Conservation (phyloP, 345 rosid genomes). For the Salix exigua region DNA sequence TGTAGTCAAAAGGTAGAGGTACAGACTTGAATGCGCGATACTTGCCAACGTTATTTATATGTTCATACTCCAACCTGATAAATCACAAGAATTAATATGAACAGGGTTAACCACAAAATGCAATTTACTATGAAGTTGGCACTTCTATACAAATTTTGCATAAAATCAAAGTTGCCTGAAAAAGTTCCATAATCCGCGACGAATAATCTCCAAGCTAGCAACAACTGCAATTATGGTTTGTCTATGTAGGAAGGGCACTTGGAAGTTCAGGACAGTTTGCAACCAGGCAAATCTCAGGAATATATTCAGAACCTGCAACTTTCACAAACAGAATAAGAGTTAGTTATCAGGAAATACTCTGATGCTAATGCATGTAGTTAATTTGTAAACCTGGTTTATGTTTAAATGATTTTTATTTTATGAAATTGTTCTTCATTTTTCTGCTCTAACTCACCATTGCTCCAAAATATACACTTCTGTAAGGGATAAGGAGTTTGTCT, state of each 20-base stretch:
- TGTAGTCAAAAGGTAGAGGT: slow-evolving; percentile 27
- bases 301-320: slow-evolving; percentile 12
- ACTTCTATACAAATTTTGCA: background rate
- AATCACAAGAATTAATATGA: background rate
- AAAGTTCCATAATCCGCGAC: slow-evolving; percentile 18
- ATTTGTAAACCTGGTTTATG: background rate
- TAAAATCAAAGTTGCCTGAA: slow-evolving; percentile 2
- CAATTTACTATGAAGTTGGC: background rate
- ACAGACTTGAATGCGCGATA: slow-evolving; percentile 37
- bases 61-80: slow-evolving; percentile 32
- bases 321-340: background rate
- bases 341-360: background rate
- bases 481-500: slow-evolving; percentile 19
- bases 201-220: slow-evolving; percentile 16
- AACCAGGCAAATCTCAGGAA: slow-evolving; percentile 18
- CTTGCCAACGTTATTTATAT: slow-evolving; percentile 32
- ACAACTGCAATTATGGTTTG: slow-evolving; percentile 3
- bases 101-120: background rate
- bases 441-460: slow-evolving; percentile 7
- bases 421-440: background rate
- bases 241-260: background rate
- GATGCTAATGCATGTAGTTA: too few species aligned
- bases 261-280: slow-evolving; percentile 3
- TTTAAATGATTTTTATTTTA: background rate
- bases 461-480: background rate